phyloP scores from a whole-genome alignment of 2,329 filamentous ascomycete species.

The Ophiocordyceps sinensis region DNA sequence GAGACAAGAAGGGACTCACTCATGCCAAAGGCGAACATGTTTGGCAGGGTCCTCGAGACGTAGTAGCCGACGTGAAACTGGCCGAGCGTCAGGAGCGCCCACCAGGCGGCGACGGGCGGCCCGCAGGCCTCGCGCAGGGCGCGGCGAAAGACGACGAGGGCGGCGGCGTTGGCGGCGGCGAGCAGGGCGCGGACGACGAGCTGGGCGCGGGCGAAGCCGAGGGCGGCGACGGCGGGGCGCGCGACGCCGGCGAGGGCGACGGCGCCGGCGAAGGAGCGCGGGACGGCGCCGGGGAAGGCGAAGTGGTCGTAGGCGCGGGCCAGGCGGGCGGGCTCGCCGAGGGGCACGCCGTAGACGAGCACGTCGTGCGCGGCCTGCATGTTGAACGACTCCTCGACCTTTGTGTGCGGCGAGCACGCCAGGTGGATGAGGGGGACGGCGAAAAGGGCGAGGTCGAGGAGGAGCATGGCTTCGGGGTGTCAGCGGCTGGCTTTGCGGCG shows the following conservation, averaged over 20 bases:
- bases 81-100: conserved; percentile 57
- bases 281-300: conserved; percentile 79
- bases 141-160: conserved; percentile 50
- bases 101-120: conserved; percentile 58
- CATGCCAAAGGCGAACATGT: conserved; percentile 88
- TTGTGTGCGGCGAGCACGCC: conserved; percentile 70
- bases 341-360: conserved; percentile 62
- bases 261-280: conserved; percentile 77
- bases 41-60: conserved; percentile 78
- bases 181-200: conserved; percentile 60
- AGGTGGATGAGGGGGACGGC: conserved; percentile 57
- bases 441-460: conserved; percentile 19
- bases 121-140: conserved; percentile 57
- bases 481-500: too few species aligned
- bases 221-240: conserved; percentile 46
- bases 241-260: conserved; percentile 60
- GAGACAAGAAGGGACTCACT: conserved; percentile 41
- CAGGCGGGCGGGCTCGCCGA: conserved; percentile 27
- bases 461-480: too few species aligned
- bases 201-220: conserved; percentile 41
- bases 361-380: conserved; percentile 90
- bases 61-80: conserved; percentile 95
- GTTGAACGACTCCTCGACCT: conserved; percentile 98
- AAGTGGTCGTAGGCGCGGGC: conserved; percentile 71
- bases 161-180: conserved; percentile 58